phyloP scores from a whole-genome alignment of 2,329 filamentous ascomycete species.

The Aquanectria penicillioides region DNA sequence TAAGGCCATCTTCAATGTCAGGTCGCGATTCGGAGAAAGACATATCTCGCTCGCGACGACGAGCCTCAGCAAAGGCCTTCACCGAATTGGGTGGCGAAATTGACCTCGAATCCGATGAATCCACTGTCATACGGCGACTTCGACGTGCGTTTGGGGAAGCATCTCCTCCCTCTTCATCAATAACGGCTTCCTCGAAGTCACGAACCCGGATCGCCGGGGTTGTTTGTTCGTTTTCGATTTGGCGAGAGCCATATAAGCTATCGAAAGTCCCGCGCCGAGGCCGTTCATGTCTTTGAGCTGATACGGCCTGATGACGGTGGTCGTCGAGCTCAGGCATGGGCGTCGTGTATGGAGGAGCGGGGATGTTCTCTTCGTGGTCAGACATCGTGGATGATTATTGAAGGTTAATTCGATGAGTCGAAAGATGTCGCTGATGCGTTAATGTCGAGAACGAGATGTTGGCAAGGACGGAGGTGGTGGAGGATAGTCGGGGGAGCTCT shows the following conservation, averaged over 20 bases:
- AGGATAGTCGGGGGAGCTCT: constrained; percentile 42
- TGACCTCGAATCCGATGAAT: constrained; percentile 71
- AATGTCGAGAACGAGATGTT: constrained; percentile 19
- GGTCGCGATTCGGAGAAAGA: constrained; percentile 61
- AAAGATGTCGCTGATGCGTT: constrained; percentile 17
- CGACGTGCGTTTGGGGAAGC: constrained; percentile 55
- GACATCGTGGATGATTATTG: constrained; percentile 64
- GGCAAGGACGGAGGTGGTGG: constrained; percentile 24
- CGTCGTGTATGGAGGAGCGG: constrained; percentile 74
- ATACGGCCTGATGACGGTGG: constrained; percentile 76
- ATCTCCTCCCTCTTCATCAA: constrained; percentile 75
- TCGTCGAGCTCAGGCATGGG: constrained; percentile 87
- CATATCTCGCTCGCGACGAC: constrained; percentile 81
- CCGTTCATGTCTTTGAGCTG: constrained; percentile 68
- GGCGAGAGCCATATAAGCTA: constrained; percentile 68
- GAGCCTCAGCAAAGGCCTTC: constrained; percentile 93
- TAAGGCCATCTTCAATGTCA: constrained; percentile 61
- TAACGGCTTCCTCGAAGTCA: constrained; percentile 87
- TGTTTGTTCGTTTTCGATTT: constrained; percentile 52
- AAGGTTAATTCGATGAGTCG: constrained; percentile 8
- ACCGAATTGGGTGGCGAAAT: constrained; percentile 95
- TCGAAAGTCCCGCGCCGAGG: constrained; percentile 78
- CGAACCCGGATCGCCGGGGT: constrained; percentile 64
- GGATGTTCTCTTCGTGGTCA: constrained; percentile 68
- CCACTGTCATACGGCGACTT: constrained; percentile 66